Conservation (phyloP, 202 grass and related monocot genomes). For the Musa balbisiana region DNA sequence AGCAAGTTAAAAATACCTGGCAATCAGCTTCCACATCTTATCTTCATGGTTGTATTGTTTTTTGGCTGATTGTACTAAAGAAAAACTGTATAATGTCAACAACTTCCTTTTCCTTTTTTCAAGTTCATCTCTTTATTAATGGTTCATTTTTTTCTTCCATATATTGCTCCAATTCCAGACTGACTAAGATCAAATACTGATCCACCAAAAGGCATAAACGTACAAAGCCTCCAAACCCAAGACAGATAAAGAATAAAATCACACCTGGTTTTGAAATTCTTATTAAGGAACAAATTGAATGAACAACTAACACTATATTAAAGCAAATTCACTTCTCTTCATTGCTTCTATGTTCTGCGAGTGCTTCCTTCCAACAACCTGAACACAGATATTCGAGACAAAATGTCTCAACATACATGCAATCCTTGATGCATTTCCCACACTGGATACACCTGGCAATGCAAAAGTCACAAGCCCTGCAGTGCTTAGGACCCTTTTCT, state of each 20-base stretch:
- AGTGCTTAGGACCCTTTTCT: constrained; percentile 28
- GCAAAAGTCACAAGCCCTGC: constrained; percentile 63
- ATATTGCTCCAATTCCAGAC: neutral
- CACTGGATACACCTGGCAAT: constrained; percentile 60
- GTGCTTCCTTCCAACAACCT: constrained; percentile 28
- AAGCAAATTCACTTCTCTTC: neutral
- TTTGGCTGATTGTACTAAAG: neutral
- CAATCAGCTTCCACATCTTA: neutral
- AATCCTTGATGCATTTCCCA: constrained; percentile 59
- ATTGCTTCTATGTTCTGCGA: neutral
- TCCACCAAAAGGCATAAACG: neutral
- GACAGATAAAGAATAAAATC: neutral
- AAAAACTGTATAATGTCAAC: neutral
- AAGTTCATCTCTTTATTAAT: neutral
- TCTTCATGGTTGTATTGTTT: neutral
- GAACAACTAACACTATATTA: neutral
- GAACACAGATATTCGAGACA: constrained; percentile 44
- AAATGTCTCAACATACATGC: constrained; percentile 62
- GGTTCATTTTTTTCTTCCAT: neutral
- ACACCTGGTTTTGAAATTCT: neutral
- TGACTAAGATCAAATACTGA: neutral
- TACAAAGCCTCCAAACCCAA: neutral
- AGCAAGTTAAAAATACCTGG: neutral
- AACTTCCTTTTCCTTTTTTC: neutral
- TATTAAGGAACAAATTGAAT: neutral